Evolutionary conservation across 371 early-diverging fungal species (phyloP), one percentile per base, ranked within the genome.

Genomic region (Mucor saturninus): DNA sequence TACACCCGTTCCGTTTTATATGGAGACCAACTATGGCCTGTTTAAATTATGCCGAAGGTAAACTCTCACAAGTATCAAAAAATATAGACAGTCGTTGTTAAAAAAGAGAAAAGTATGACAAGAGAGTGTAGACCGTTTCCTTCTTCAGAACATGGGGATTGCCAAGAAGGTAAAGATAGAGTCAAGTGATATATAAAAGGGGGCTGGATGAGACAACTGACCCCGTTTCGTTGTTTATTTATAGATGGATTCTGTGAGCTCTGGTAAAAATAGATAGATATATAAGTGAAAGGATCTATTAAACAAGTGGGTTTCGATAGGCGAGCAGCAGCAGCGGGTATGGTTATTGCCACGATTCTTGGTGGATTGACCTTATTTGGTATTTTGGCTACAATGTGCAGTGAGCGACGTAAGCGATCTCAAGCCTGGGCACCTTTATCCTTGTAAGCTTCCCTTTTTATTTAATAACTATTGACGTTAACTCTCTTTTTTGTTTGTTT

Each of bases 241-340:
- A 42, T 64, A 81, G 81, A 81, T 31, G 79, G 79, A 13, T 81
- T 78, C 40, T 81, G 81, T 67, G 81, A 81, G 43, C 55, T 81
- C 54, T 81, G 81, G 81, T 73, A 73, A 54, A 40, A 15, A 37
- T n/a, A 46, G 29, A 35, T 6, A 35, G 8, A 35, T 35, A 2
- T 35, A 8, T 35, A 35, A 6, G 35, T 35, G 4, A 21, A 21
- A 0, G 21, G 21, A 21, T 21, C 0, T 21, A 21, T 21, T 21
- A 21, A 21, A 21, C 21, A 21, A 21, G 21, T 21, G 21, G 21
- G 21, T 1, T 43, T n/a, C 31, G 43, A 28, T 54, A 79, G 80
- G 80, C 67, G 75, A 31, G 75, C 69, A 21, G 74, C 79, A 50
- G 75, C 69, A 11, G 75, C 79, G 37, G 77, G 75, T 5, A 78